phyloP scores from a whole-genome alignment of 169 alveolate species.

The Plasmodium falciparum region DNA sequence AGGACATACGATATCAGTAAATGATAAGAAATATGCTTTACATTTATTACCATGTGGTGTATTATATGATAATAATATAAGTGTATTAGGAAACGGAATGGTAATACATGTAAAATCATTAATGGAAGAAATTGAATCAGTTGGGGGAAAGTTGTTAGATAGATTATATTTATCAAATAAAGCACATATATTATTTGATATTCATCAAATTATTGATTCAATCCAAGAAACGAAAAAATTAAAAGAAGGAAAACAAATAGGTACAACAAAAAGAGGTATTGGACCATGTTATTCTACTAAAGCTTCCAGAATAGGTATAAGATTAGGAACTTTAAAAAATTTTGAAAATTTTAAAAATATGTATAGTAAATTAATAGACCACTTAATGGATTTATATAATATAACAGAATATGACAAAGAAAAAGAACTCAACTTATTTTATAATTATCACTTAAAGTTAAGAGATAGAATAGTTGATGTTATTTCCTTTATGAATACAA shows the following conservation, averaged over 20 bases:
- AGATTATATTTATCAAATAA: constrained; percentile 91
- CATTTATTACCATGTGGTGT: constrained; percentile 96
- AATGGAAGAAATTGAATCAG: constrained; percentile 72
- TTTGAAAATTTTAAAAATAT: constrained; percentile 85
- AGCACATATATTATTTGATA: constrained; percentile 92
- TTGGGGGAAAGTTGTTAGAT: constrained; percentile 78
- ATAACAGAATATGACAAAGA: constrained; percentile 80
- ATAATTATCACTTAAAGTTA: constrained; percentile 83
- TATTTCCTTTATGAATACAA: constrained; percentile 79
- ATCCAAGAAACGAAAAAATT: constrained; percentile 79
- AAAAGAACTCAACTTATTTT: constrained; percentile 86
- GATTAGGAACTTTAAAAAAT: constrained; percentile 88
- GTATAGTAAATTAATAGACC: constrained; percentile 79
- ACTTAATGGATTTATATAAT: constrained; percentile 79
- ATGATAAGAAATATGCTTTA: constrained; percentile 90
- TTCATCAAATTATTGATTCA: constrained; percentile 86
- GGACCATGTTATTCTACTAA: constrained; percentile 96
- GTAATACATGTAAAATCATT: constrained; percentile 89
- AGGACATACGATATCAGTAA: constrained; percentile 91
- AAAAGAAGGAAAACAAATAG: constrained; percentile 87
- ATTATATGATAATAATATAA: constrained; percentile 83
- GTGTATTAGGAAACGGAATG: constrained; percentile 95
- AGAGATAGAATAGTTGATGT: constrained; percentile 90
- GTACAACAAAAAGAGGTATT: constrained; percentile 96
- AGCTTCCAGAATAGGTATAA: constrained; percentile 91